Base-by-base conservation (phyloP, 495 filamentous ascomycete species). In the Astrocystis sublimbata region DNA sequence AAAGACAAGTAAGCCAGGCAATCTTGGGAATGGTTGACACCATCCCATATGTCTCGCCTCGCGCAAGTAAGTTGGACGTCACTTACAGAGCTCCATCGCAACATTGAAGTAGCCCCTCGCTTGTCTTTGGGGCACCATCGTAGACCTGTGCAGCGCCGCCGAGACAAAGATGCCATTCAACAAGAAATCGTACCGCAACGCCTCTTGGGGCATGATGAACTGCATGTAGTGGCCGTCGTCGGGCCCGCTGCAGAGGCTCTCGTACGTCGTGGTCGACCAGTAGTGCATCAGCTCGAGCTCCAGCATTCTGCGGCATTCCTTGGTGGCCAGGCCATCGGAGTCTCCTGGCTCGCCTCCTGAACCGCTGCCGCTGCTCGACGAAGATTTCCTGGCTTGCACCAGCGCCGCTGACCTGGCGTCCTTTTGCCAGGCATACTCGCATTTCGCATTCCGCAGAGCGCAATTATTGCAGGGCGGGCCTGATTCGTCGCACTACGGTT, bases 261-360 rank as follows among this genome's bases (percentile, higher is more conserved):
- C 68, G 42, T 73, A 76, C 13, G 73, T 73, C 8, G 26, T 62
- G 1, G 67, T 71, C 35, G 72, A 73, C 73, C 73, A 76, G 17
- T 62, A 69, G 38, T 74, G 67, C 73, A 76, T 74, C 41, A 76
- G 35, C 47, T 76, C 73, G 5, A 76, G 64, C 62, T 76, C 73
- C 15, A 76, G 56, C 17, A 72, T 51, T 30, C 73, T 52, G 1
- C 58, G 65, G 41, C 68, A 67, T 41, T 70, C 13, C 42, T 58
- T n/a, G 13, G 64, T 59, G 12, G 62, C 52, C 10, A 68, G 61
- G 6, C 63, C 62, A 13, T 24, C 60, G 8, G 67, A 63, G 24
- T 68, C 62, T 49, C 58, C 35, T 13, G 66, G 15, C 26, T 30
- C 6, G 31, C 33, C 38, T 38, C 60, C 51, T 21, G 31, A 31